These are phyloP conservation scores for Lithocarpus polystachyus DNA, from an alignment of 306 rosid species.

Conservation along the genomic window DNA sequence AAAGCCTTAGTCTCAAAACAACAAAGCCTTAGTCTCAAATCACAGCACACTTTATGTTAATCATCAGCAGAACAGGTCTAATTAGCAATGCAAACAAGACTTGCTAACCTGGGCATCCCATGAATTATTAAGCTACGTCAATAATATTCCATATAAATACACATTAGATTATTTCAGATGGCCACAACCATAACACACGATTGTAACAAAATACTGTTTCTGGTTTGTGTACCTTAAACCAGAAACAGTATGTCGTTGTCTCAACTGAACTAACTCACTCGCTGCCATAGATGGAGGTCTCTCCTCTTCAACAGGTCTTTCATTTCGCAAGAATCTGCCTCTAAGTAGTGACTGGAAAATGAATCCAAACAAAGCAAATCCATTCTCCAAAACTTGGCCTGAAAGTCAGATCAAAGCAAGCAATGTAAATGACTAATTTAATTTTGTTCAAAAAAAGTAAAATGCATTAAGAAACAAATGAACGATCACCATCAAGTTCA, in stretches of 20 bases:
- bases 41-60: neutral
- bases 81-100: neutral
- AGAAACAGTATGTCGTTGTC: conserved; percentile 92
- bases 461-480: too few species aligned
- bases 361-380: too few species aligned
- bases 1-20: too few species aligned
- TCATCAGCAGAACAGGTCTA: neutral
- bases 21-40: neutral
- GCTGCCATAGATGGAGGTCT: conserved; percentile 92
- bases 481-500: too few species aligned
- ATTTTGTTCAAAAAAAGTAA: too few species aligned
- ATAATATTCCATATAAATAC: neutral
- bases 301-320: conserved; percentile 87
- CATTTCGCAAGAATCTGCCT: conserved; percentile 97
- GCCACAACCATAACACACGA: neutral
- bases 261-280: conserved; percentile 81
- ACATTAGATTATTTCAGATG: neutral
- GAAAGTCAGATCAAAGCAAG: too few species aligned
- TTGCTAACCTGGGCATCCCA: neutral
- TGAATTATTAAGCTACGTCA: neutral
- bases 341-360: conserved; percentile 84
- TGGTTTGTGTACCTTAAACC: conserved; percentile 67
- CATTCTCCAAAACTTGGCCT: too few species aligned
- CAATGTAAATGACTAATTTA: too few species aligned
- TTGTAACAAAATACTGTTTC: neutral